Base-by-base conservation (phyloP, 192 early-diverging fungal species). In the Umbelopsis isabellina region DNA sequence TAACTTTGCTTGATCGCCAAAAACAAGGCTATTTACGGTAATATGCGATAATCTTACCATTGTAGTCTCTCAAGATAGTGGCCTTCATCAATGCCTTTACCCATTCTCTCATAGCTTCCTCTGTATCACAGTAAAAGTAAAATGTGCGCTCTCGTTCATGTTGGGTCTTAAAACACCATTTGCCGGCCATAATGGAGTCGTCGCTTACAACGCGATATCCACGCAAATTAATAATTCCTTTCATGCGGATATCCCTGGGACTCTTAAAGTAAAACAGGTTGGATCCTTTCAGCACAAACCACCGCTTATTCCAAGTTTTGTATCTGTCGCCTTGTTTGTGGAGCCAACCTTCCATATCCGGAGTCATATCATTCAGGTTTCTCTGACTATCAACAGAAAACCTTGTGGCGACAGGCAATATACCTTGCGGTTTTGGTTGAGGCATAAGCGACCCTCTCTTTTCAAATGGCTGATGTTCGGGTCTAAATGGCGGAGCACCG, bases 51-150 rank as follows among this genome's bases (percentile, higher is more conserved):
- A 10, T 66, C 49, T 69, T 75, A 80, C 79, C 72, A 48, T 52
- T 75, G n/a, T 73, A 77, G 46, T 88, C 86, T 13, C 86, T 78
- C 20, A 79, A 75, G 65, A 89, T 89, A 0, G 88, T 89, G 18
- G 85, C 84, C 70, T 89, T 89, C 79, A 88, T 84, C 49, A 89
- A 58, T 2, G 82, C 81, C 41, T 82, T 87, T 44, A 89, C 77
- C 88, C 88, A 89, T 11, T 77, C 79, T 46, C 74, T 78, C 72
- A 85, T 77, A 21, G 73, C 79, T 2, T 50, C 70, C 44, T 84
- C 80, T 21, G 77, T 76, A 16, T 89, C 85, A 1, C 84, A 81
- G 66, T 85, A 85, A 69, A 89, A 88, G 55, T 74, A 87, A 74
- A 87, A 87, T 18, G 82, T 81, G 33, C 86, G 80, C 55, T 85